These are phyloP conservation scores for Ganoderma lingzhi DNA, from an alignment of 1,284 basidiomycete species.

Conservation along the genomic window DNA sequence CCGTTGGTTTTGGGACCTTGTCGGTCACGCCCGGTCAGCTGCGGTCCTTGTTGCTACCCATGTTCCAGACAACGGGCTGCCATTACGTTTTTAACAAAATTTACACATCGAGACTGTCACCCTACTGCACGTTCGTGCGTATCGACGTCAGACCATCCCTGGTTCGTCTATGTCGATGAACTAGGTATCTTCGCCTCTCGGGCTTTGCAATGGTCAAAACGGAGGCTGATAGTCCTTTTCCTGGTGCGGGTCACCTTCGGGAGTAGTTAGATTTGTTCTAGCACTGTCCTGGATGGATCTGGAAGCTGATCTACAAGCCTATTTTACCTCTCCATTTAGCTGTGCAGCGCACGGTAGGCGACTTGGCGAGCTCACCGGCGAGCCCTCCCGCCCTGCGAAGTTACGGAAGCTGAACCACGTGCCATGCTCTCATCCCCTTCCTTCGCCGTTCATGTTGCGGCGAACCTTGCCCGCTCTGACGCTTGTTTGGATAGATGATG, in stretches of 20 bases:
- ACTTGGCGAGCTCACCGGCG: not conserved
- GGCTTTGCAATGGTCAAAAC: not conserved
- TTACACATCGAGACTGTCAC: not conserved
- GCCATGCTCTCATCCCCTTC: not conserved
- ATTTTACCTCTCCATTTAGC: not conserved
- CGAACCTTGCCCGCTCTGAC: not conserved
- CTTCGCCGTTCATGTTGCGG: not conserved
- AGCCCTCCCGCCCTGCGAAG: not conserved
- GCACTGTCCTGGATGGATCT: not conserved
- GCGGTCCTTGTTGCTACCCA: conserved; percentile 6
- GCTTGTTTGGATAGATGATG: not conserved
- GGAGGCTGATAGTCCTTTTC: not conserved
- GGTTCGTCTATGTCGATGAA: not conserved
- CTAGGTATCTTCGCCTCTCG: not conserved
- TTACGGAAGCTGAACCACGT: not conserved
- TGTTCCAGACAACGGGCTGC: not conserved
- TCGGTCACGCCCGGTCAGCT: conserved; percentile 2
- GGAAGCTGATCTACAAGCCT: not conserved
- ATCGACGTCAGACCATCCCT: not conserved
- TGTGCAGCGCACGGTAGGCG: not conserved
- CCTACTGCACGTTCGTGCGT: not conserved
- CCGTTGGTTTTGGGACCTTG: not conserved
- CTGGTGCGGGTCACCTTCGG: no score
- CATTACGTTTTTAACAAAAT: not conserved
- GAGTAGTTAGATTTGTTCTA: not conserved